Evolutionary conservation across 2,329 filamentous ascomycete genomes (phyloP), one percentile per base, ranked within the genome.

Genomic region (Dactylonectria macrodidyma): DNA sequence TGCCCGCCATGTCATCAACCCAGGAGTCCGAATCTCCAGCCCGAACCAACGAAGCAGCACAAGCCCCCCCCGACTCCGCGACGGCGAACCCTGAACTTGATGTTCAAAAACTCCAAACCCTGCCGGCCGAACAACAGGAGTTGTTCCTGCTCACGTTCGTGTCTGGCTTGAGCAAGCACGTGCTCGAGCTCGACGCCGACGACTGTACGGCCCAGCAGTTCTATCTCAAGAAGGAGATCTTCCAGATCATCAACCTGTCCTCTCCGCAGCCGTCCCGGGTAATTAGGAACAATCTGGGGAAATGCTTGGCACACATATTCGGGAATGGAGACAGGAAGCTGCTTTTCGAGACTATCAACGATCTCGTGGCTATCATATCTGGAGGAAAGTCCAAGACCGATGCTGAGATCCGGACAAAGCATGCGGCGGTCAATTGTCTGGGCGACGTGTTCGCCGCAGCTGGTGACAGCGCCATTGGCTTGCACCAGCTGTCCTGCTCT

Each of bases 61-160:
- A 76, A 78, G 67, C 77, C 76, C 68, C 81, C 72, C 74, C 79
- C 68, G 74, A 81, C 73, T 74, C 83, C 66, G 82, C 82, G 70
- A 84, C 81, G 72, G 81, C 85, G 67, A 91, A 89, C 77, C 92
- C 91, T 58, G 93, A 97, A 85, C 93, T 99, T 80, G 95, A 99
- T 79, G 84, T 97, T 74, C 85, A 91, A 76, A 97, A 97, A 86
- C 91, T 99, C 55, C 92, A 97, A 81, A 88, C 93, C 59, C 89
- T 98, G 54, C 94, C 95, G 50, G 90, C 93, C 61, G 96, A 99
- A 83, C 96, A 99, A 81, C 96, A 99, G 82, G 95, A 98, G 77
- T 89, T 99, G 12, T 97, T 96, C 81, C 89, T 99, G 70, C 87
- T 99, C 67, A 97, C 92, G 30, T 98, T 97, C 79, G 92, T 95